A percentile compares a stretch with the other conserved stretches of the same genome.
These are phyloP conservation scores for Rhizopogon sp. DNA, from an alignment of 768 basidiomycete genomes.

Conservation along the genomic window DNA sequence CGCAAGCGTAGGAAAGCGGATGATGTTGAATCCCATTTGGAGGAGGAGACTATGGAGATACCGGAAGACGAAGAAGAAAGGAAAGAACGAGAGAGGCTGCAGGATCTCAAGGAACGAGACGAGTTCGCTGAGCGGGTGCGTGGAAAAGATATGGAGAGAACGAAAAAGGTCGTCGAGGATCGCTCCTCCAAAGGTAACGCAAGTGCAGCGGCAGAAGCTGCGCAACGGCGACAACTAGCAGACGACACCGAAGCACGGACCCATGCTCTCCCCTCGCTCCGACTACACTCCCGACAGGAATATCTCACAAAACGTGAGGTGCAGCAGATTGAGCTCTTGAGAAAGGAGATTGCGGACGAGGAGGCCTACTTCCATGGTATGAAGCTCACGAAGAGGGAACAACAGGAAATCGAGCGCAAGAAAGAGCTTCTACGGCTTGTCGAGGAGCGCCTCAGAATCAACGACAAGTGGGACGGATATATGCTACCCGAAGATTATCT, in stretches of 20 bases:
- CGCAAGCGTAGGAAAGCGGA: conserved; percentile 59
- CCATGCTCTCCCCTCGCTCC: conserved; percentile 61
- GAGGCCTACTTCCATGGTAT: conserved; percentile 87
- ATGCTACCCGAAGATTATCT: conserved; percentile 96
- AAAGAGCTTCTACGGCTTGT: conserved; percentile 89
- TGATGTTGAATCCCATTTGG: conserved; percentile 27
- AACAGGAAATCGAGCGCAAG: conserved; percentile 79
- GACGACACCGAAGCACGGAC: conserved; percentile 64
- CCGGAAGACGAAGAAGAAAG: conserved; percentile 66
- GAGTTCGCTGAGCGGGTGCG: conserved; percentile 88
- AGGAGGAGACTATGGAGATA: conserved; percentile 38
- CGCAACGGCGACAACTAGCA: conserved; percentile 72
- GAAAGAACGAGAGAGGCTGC: conserved; percentile 66
- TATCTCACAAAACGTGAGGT: conserved; percentile 95
- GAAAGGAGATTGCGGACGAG: conserved; percentile 92
- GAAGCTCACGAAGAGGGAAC: conserved; percentile 83
- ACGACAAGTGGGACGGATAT: conserved; percentile 95
- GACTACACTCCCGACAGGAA: conserved; percentile 88
- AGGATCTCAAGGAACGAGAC: conserved; percentile 85
- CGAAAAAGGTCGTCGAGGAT: conserved; percentile 90
- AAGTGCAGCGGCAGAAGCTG: conserved; percentile 73
- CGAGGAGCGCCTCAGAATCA: conserved; percentile 90
- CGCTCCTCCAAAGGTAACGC: conserved; percentile 66
- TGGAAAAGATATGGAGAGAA: conserved; percentile 76
- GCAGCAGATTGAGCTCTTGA: conserved; percentile 90